A percentile compares a stretch with the other conserved stretches of the same genome.
These are phyloP conservation scores for Sugiyamaella castrensis DNA, from an alignment of 1,139 yeast species.

Conservation along the genomic window DNA sequence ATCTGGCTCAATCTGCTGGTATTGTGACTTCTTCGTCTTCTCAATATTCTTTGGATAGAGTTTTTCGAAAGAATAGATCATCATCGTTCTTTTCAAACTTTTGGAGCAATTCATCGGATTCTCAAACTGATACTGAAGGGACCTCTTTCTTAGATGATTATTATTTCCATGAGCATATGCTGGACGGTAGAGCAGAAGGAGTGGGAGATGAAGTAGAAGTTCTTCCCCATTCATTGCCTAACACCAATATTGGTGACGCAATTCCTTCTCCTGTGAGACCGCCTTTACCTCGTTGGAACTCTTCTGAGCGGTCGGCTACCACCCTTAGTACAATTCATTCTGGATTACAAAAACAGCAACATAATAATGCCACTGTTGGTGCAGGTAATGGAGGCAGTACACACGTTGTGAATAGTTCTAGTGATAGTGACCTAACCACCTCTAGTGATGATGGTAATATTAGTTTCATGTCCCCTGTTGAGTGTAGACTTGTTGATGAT, in stretches of 20 bases:
- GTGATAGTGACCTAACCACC: constrained; percentile 11
- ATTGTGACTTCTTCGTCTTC: neutral
- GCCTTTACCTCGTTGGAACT: constrained; percentile 17
- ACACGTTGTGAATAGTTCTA: neutral
- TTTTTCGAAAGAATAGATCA: constrained; percentile 1
- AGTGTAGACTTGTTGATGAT: neutral
- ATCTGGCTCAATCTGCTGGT: constrained; percentile 23
- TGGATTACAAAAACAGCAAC: constrained; percentile 1
- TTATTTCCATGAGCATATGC: constrained; percentile 13
- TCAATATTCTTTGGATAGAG: constrained; percentile 10
- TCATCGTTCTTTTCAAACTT: constrained; percentile 15
- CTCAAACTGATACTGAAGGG: constrained; percentile 10
- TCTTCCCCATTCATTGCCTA: neutral
- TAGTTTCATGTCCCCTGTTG: neutral
- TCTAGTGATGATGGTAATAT: constrained; percentile 1
- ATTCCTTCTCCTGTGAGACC: constrained; percentile 14
- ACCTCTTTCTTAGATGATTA: constrained; percentile 18
- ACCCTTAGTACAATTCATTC: constrained; percentile 14
- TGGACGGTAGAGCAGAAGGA: no score
- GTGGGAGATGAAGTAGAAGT: no score
- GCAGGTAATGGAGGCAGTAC: neutral
- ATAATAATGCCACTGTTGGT: neutral
- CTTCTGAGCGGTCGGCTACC: constrained; percentile 23
- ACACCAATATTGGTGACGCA: neutral
- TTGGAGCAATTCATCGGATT: constrained; percentile 5